Conservation (phyloP, 2,329 filamentous ascomycete genomes). For the Fusarium pininemorale region DNA sequence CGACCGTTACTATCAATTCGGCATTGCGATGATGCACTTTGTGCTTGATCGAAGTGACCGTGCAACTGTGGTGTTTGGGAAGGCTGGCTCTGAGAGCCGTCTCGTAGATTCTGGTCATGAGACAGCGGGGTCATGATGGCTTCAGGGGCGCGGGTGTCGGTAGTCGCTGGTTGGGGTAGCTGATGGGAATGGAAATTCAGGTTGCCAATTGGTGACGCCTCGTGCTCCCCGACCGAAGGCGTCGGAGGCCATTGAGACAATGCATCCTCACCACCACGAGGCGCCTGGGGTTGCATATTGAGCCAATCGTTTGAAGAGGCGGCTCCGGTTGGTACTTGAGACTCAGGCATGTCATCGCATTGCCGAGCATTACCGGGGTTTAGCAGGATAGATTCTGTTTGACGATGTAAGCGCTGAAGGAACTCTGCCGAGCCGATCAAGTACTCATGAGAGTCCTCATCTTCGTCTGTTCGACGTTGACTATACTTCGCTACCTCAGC, state of each 20-base stretch:
- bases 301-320: background rate
- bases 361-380: background rate
- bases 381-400: too few species aligned
- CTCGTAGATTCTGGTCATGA: background rate
- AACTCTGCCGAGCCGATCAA: background rate
- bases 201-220: fast-evolving
- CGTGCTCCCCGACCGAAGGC: too few species aligned
- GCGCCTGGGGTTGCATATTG: background rate
- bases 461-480: background rate
- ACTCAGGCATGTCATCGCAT: fast-evolving
- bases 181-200: background rate
- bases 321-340: fast-evolving
- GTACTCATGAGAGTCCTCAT: background rate
- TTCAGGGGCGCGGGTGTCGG: background rate
- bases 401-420: too few species aligned
- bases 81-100: background rate
- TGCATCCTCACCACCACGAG: fast-evolving
- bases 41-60: background rate
- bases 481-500: background rate
- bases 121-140: background rate
- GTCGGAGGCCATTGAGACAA: background rate
- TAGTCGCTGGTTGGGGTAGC: background rate
- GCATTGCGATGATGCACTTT: background rate
- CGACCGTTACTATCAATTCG: background rate
- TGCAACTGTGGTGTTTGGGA: fast-evolving